Evolutionary conservation across 495 filamentous ascomycete genomes (phyloP).

Genomic region (Delitschia confertaspora): DNA sequence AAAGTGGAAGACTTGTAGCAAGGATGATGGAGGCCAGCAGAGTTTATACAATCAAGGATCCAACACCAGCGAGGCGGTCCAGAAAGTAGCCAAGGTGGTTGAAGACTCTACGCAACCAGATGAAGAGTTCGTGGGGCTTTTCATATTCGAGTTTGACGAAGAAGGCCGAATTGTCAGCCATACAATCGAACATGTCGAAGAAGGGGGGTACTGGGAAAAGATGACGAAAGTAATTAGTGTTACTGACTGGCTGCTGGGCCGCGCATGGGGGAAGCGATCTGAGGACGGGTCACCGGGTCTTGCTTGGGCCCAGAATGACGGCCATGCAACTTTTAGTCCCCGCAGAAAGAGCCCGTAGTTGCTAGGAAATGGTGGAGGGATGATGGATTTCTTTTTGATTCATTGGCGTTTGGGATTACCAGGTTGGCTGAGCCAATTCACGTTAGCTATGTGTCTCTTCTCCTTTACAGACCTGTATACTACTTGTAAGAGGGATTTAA

Average conservation of each 20-base stretch:
- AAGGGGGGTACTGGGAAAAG: conserved; percentile 61
- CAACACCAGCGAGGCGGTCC: conserved; percentile 40
- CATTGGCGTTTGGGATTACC: too few relatives aligned
- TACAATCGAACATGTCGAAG: conserved; percentile 87
- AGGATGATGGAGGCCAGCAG: conserved; percentile 33
- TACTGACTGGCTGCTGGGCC: conserved; percentile 81
- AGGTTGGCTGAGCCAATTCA: too few relatives aligned
- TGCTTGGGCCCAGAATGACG: conserved; percentile 26
- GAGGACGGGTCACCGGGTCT: conserved; percentile 34
- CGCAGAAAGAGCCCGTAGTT: conserved; percentile 6
- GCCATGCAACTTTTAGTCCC: not conserved
- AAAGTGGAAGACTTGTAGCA: conserved; percentile 64
- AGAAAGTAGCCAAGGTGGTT: conserved; percentile 44
- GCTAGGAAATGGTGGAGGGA: too few relatives aligned
- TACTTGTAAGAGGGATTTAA: conserved; percentile 4
- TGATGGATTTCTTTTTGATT: too few relatives aligned
- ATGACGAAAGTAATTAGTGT: conserved; percentile 68
- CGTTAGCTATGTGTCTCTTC: too few relatives aligned
- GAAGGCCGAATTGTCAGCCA: conserved; percentile 76
- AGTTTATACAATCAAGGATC: conserved; percentile 37
- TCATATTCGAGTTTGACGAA: conserved; percentile 92
- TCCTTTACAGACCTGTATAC: too few relatives aligned
- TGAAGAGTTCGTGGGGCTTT: conserved; percentile 69
- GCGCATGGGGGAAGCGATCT: conserved; percentile 42
- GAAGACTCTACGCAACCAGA: conserved; percentile 34